Conservation (phyloP, 2,329 filamentous ascomycete genomes). For the Verticillium longisporum region DNA sequence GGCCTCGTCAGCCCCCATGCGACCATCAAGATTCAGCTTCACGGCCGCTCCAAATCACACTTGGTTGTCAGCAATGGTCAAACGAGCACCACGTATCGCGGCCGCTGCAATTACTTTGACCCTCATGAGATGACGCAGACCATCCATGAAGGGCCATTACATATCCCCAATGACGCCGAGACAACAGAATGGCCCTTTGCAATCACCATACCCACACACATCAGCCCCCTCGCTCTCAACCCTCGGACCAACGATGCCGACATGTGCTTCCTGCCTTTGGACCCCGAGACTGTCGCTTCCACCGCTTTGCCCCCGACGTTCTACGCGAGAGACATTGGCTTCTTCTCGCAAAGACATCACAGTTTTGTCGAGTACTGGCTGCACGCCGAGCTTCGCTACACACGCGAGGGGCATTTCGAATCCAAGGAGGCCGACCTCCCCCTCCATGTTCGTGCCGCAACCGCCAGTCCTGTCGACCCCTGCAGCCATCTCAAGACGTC, state of each 20-base stretch:
- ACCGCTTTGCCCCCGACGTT: conserved; percentile 13
- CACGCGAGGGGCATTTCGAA: neutral
- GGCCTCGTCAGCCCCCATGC: conserved; percentile 15
- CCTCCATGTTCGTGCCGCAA: conserved; percentile 10
- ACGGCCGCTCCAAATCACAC: conserved; percentile 18
- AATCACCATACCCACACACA: conserved; percentile 16
- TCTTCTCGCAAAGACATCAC: conserved; percentile 9
- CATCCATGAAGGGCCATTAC: conserved; percentile 17
- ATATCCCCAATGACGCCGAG: conserved; percentile 11
- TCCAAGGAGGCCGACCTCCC: conserved; percentile 14
- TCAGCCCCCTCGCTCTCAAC: conserved; percentile 1
- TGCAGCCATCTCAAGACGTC: conserved; percentile 12
- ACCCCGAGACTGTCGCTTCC: neutral
- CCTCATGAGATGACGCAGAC: conserved; percentile 5
- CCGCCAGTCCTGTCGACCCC: conserved; percentile 4
- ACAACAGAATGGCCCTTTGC: conserved; percentile 19
- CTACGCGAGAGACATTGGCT: neutral
- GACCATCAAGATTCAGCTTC: conserved; percentile 13
- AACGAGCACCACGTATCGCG: conserved; percentile 11
- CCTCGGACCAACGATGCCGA: neutral
- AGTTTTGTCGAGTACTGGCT: conserved; percentile 28
- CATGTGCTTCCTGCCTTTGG: conserved; percentile 11
- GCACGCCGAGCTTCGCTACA: conserved; percentile 17
- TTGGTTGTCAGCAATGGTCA: conserved; percentile 1
- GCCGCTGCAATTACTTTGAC: conserved; percentile 18